Base-by-base conservation (phyloP, 768 basidiomycete genomes). In the Pleurotus tuber-regium region DNA sequence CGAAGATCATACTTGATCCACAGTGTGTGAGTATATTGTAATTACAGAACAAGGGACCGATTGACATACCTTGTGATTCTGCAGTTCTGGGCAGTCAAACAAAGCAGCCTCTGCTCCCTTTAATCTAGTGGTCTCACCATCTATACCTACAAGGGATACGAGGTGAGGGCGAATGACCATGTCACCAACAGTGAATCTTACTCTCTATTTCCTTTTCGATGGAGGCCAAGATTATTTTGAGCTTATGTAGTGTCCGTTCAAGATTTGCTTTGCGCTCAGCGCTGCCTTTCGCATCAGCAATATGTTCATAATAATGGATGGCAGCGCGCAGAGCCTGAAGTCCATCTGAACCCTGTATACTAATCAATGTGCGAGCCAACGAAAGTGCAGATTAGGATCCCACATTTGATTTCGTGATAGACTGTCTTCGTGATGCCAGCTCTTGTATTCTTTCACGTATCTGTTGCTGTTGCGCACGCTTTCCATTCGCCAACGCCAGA, bases 1-100 rank as follows among this genome's bases (percentile, higher is more conserved):
- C 88, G 85, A 19, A 93, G 78, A 56, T 91, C 88, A 59, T 92
- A 93, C 89, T 92, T 35, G 9, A 39, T 2, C 48, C 18, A 41
- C 1, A 21, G 2, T n/a, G 28, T 21, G n/a, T n/a, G n/a, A n/a
- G n/a, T n/a, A n/a, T n/a, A n/a, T n/a, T n/a, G n/a, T n/a, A n/a
- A n/a, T n/a, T n/a, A n/a, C n/a, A n/a, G n/a, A n/a, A n/a, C n/a
- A n/a, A n/a, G n/a, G n/a, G n/a, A n/a, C n/a, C n/a, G n/a, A n/a
- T n/a, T n/a, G n/a, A n/a, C 77, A 28, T 53, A 82, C 89, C 56
- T 75, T 77, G 59, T 78, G 73, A 43, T 78, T 67, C 58, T 85
- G 82, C 29, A 92, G 63, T 55, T 88, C 88, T 0, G 84, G 78
- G 43, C 79, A 78, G 25, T 89, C 77, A 36, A 83, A 84, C 9